Conservation (phyloP, 1,284 basidiomycete genomes). For the Leccinum pseudoinsigne region DNA sequence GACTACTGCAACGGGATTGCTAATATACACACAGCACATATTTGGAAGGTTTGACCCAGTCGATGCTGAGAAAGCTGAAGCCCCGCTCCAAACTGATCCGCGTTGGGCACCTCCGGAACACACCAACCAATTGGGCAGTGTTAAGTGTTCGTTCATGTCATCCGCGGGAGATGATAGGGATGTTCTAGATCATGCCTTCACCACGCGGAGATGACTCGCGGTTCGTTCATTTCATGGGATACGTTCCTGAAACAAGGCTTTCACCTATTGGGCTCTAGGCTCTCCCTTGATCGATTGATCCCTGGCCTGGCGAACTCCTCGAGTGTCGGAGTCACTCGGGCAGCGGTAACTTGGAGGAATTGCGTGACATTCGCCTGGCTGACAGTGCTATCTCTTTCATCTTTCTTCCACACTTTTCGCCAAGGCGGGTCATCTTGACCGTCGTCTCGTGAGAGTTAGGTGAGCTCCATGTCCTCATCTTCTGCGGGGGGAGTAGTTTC, state of each 20-base stretch:
- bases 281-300: not conserved
- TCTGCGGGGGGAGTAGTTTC: not conserved
- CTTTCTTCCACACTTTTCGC: not conserved
- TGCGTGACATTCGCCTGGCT: not conserved
- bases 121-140: conserved; percentile 3
- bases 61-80: conserved; percentile 1
- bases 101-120: conserved; percentile 7
- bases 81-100: conserved; percentile 11
- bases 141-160: conserved; percentile 1
- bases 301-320: conserved; percentile 1
- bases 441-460: conserved; percentile 1
- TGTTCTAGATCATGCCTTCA: conserved; percentile 7
- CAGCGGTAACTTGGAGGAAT: not conserved
- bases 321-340: not conserved
- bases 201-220: conserved; percentile 14
- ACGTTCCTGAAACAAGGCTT: conserved; percentile 3
- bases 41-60: conserved; percentile 17
- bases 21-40: conserved; percentile 6
- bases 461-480: not conserved
- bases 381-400: not conserved
- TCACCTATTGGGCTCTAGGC: conserved; percentile 1
- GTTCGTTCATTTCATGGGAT: conserved; percentile 3
- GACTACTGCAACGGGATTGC: conserved; percentile 13
- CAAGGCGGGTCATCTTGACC: not conserved
- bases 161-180: conserved; percentile 5